These are phyloP conservation scores for Mrakia frigida DNA, from an alignment of 768 basidiomycete genomes.

Conservation along the genomic window DNA sequence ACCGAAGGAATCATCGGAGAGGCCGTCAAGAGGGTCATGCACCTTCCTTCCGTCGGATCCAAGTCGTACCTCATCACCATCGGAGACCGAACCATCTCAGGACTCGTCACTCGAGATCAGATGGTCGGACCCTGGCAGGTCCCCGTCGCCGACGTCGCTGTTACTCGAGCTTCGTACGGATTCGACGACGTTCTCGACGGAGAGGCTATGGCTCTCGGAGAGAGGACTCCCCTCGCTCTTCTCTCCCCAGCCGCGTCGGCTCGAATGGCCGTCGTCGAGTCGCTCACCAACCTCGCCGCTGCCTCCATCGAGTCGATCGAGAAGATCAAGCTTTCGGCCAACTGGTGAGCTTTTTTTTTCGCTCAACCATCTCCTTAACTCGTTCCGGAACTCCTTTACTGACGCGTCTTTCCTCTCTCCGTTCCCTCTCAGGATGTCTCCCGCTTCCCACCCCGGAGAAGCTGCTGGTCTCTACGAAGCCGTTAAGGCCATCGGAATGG, in stretches of 20 bases:
- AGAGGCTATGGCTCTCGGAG: conserved; percentile 98
- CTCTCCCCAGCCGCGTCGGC: conserved; percentile 84
- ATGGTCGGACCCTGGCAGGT: conserved; percentile 99
- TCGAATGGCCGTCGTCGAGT: conserved; percentile 90
- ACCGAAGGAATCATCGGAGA: conserved; percentile 51
- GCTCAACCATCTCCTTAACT: background rate
- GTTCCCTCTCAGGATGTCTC: conserved; percentile 62
- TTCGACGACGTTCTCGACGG: conserved; percentile 69
- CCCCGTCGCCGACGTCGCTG: conserved; percentile 93
- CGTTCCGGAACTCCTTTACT: too few species aligned
- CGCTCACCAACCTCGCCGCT: conserved; percentile 84
- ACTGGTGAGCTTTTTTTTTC: conserved; percentile 55
- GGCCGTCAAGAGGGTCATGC: conserved; percentile 77
- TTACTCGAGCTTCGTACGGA: conserved; percentile 89
- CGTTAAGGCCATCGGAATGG: conserved; percentile 75
- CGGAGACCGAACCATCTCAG: conserved; percentile 88
- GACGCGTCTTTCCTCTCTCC: background rate
- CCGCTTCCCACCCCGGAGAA: conserved; percentile 69
- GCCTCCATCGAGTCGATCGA: conserved; percentile 64
- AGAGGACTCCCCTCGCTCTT: conserved; percentile 87
- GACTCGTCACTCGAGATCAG: conserved; percentile 90
- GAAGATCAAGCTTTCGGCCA: conserved; percentile 89
- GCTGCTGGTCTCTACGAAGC: conserved; percentile 91
- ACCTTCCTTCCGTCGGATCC: conserved; percentile 84
- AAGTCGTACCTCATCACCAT: conserved; percentile 99